Evolutionary conservation across 2,329 filamentous ascomycete genomes (phyloP), one percentile per base, ranked within the genome.

Genomic region (Annulohypoxylon truncatum): DNA sequence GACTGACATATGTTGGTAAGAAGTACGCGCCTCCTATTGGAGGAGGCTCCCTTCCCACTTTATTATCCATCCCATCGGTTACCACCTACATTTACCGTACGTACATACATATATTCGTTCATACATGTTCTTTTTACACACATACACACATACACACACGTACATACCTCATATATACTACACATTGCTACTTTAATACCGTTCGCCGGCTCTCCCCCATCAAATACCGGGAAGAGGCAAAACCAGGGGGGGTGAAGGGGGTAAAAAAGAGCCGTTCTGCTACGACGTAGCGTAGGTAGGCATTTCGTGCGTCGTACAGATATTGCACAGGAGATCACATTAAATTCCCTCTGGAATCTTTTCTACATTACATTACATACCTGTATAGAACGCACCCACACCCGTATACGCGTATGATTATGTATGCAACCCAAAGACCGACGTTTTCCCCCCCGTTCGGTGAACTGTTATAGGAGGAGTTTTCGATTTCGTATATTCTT

Each of bases 1-100:
- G 52, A 54, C 52, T 44, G 52, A 8, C 7, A 42, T 46, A 26
- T n/a, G 26, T 42, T 42, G 35, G 52, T 56, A 56, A 31, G 9
- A 57, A 52, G 60, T 29, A 57, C 48, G 50, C 31, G n/a, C 24
- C 22, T 18, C 51, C 50, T 54, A 40, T 54, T 44, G 38, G 44
- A 31, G 33, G 54, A 33, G 47, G 47, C 31, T 31, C 26, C 48
- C 26, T 62, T 66, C 26, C 62, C 66, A 63, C 54, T 53, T 63
- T 60, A 66, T 63, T 66, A 69, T 69, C 66, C 66, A 69, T 69
- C 60, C 63, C 66, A 69, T 66, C 66, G 63, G 66, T 69, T 69
- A 69, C 66, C 59, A 66, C 52, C 47, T 64, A 63, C 31, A 46
- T 57, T 59, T 54, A 48, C 47, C 35, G 47, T 52, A 56, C 59